phyloP scores from a whole-genome alignment of 345 rosid genomes.

The Syzygium aqueum region DNA sequence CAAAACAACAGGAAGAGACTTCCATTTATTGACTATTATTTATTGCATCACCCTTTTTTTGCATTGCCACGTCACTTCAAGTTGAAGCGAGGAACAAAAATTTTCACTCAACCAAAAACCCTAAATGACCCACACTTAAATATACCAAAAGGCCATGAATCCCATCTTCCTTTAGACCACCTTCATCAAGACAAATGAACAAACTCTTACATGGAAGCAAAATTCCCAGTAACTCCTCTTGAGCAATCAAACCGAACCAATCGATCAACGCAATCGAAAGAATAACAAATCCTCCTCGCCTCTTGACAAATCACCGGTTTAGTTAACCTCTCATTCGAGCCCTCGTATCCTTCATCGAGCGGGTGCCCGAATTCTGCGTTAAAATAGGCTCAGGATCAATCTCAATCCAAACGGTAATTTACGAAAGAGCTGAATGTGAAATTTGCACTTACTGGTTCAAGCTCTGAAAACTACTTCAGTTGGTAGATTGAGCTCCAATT shows the following conservation, averaged over 20 bases:
- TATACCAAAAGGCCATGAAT: neutral
- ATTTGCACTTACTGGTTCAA: neutral
- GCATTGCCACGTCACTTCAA: neutral
- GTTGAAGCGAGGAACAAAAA: neutral
- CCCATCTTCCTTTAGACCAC: neutral
- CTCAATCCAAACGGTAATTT: neutral
- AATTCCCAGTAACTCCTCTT: neutral
- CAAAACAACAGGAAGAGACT: neutral
- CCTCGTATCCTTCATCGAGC: neutral
- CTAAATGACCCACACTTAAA: neutral
- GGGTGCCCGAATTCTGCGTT: neutral
- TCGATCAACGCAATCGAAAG: slow-evolving; percentile 2
- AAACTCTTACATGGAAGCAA: neutral
- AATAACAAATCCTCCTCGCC: slow-evolving; percentile 11
- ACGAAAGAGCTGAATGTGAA: neutral
- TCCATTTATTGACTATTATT: neutral
- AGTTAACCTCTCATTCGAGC: neutral
- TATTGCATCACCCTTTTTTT: neutral
- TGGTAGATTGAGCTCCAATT: slow-evolving; percentile 11
- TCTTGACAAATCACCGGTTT: neutral
- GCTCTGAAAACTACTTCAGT: slow-evolving; percentile 3
- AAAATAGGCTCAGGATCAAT: neutral
- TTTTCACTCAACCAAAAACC: neutral
- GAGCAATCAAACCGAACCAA: neutral
- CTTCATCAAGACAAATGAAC: neutral